Base-by-base conservation (phyloP, 352 stramenopile species). In the Phytopythium delawarense region DNA sequence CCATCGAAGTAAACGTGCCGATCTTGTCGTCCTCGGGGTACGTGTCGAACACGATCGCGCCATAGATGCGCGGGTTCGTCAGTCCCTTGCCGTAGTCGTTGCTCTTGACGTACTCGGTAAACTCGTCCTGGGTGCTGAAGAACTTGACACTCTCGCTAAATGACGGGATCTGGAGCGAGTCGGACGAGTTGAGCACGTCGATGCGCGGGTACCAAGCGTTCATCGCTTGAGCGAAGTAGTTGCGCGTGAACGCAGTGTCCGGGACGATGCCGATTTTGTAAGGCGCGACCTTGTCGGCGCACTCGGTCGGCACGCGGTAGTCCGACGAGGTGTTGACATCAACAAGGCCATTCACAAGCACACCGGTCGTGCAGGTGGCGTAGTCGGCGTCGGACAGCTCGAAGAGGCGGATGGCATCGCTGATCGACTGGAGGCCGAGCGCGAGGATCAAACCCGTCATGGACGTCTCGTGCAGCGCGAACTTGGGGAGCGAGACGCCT, bases 121-220 rank as follows among this genome's bases (percentile, higher is more conserved):
- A 58, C 4, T 61, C 74, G 45, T 80, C 63, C 7, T 70, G 61
- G 5, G 71, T 75, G 32, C 75, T 58, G 63, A 83, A 91, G 53
- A 91, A 91, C 57, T 78, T 6, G n/a, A 91, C 69, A 39, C 76
- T 84, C 40, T 89, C 79, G 21, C 70, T 40, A 2, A 87, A 71
- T 12, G 77, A 88, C 20, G 82, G 82, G 42, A 89, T 66, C 28
- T 78, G 53, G 0, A 66, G 60, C 25, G 76, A 67, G 4, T 44
- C 50, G 30, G 45, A 53, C 20, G 64, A 66, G 56, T 82, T 69
- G 7, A 50, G 42, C 32, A 81, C 40, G 20, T 63, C 50, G 32
- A 88, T 60, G 37, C 78, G 75, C 20, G 79, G 81, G 57, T 91
- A 88, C 78, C 80, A 89, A 52, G 61, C n/a, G 7, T 66, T 54